phyloP scores from a whole-genome alignment of 177 flowering plant genomes.

The Vitis hybrid region DNA sequence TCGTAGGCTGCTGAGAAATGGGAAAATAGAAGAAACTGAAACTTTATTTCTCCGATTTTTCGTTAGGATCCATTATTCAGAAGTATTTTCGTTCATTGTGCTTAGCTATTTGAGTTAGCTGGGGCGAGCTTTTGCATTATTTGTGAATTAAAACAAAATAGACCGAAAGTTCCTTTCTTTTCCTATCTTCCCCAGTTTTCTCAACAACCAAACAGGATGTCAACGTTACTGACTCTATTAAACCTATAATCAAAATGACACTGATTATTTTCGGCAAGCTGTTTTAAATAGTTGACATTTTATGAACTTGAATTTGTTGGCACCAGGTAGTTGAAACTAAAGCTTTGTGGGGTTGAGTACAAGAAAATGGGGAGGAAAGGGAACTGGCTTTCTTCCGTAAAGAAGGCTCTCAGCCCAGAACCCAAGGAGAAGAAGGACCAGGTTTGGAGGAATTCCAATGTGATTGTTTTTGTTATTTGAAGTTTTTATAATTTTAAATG shows the following conservation, averaged over 20 bases:
- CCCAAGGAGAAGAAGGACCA: conserved; percentile 44
- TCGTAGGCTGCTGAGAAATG: neutral
- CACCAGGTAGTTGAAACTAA: too few relatives aligned
- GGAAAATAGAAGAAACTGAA: neutral
- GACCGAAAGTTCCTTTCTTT: neutral
- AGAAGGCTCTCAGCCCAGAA: conserved; percentile 47
- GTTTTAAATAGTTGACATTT: too few relatives aligned
- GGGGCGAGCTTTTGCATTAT: too few relatives aligned
- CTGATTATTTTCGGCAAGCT: neutral
- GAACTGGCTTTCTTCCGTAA: conserved; percentile 51
- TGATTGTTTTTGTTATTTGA: neutral
- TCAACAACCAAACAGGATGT: neutral
- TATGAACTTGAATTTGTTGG: too few relatives aligned
- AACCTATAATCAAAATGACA: neutral
- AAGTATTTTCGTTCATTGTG: neutral
- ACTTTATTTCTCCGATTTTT: neutral
- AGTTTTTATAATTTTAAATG: neutral
- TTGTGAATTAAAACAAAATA: neutral
- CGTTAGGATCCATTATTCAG: neutral
- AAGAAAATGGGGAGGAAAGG: conserved; percentile 52
- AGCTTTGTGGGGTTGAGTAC: conserved; percentile 6
- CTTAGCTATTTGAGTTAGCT: neutral
- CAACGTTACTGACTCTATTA: neutral
- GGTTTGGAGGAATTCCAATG: conserved; percentile 16
- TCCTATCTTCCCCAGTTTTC: neutral